Evolutionary conservation across 2,329 filamentous ascomycete species (phyloP).

Genomic region (Capronia coronata): DNA sequence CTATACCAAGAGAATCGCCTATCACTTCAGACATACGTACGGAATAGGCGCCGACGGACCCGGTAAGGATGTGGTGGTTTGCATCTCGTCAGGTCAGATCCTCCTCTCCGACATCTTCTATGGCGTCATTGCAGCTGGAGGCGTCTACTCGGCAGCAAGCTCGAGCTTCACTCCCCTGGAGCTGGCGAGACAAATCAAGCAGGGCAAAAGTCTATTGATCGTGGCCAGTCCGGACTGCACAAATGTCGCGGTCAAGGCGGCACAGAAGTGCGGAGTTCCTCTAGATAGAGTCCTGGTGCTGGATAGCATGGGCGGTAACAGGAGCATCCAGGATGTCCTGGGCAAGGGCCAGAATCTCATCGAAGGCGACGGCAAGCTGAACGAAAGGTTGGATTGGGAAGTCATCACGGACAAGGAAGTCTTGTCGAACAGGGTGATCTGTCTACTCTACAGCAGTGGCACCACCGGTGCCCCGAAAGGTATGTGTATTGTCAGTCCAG

Average conservation of each 20-base stretch:
- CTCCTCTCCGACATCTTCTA: slow-evolving; percentile 51
- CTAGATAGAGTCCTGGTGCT: slow-evolving; percentile 48
- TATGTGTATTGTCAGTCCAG: background rate
- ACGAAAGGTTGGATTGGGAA: slow-evolving; percentile 44
- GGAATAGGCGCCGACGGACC: slow-evolving; percentile 47
- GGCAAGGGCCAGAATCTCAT: slow-evolving; percentile 14
- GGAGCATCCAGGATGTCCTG: slow-evolving; percentile 26
- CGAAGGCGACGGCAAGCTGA: slow-evolving; percentile 24
- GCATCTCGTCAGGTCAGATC: slow-evolving; percentile 52
- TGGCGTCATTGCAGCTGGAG: slow-evolving; percentile 53
- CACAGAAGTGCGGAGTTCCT: slow-evolving; percentile 45
- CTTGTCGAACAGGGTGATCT: slow-evolving; percentile 42
- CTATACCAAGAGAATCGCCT: slow-evolving; percentile 49
- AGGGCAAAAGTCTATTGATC: slow-evolving; percentile 32
- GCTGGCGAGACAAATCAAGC: slow-evolving; percentile 21
- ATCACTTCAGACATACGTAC: slow-evolving; percentile 50
- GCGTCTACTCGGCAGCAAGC: slow-evolving; percentile 46
- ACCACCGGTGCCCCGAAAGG: slow-evolving; percentile 32
- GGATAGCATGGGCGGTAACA: slow-evolving; percentile 38
- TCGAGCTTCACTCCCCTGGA: slow-evolving; percentile 20
- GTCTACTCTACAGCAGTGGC: slow-evolving; percentile 32
- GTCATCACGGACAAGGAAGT: slow-evolving; percentile 46
- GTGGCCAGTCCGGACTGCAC: slow-evolving; percentile 46
- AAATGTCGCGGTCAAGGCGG: slow-evolving; percentile 45
- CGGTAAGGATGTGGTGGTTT: slow-evolving; percentile 50